Percentiles rank a stretch among this genome's conserved stretches.
These are phyloP conservation scores for Colletotrichum endophyticum DNA, from an alignment of 2,329 filamentous ascomycete species.

Conservation along the genomic window DNA sequence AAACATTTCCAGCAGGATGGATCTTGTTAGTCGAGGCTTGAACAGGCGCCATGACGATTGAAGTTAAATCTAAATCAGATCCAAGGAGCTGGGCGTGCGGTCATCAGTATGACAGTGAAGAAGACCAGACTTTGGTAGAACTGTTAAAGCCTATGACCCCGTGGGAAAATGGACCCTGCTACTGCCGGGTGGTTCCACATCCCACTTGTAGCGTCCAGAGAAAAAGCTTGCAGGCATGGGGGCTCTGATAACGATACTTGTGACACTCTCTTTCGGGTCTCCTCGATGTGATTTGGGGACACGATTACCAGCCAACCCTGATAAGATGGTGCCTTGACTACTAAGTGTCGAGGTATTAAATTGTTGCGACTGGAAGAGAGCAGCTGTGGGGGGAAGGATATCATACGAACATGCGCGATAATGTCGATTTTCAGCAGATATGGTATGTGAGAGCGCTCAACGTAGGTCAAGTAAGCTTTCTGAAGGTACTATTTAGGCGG, in stretches of 20 bases:
- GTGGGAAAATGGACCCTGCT: neutral
- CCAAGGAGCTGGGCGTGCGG: fast-evolving
- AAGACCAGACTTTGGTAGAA: neutral
- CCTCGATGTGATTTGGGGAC: no score
- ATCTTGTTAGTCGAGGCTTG: neutral
- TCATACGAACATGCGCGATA: neutral
- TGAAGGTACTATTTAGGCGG: neutral
- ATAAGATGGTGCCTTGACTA: neutral
- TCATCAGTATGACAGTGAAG: neutral
- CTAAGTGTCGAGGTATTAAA: neutral
- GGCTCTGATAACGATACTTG: neutral
- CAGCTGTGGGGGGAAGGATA: neutral
- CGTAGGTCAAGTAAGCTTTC: neutral
- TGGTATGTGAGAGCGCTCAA: neutral
- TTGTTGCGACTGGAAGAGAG: neutral
- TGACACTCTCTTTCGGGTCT: no score
- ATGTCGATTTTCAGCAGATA: neutral
- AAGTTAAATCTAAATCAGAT: neutral
- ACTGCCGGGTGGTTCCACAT: neutral
- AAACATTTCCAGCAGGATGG: neutral
- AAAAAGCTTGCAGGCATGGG: neutral
- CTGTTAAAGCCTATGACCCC: fast-evolving
- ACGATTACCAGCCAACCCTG: no score
- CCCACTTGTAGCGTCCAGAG: neutral
- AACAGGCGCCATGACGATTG: neutral